Conservation (phyloP, 805 yeast genomes). For the Pichia cabralensis region DNA sequence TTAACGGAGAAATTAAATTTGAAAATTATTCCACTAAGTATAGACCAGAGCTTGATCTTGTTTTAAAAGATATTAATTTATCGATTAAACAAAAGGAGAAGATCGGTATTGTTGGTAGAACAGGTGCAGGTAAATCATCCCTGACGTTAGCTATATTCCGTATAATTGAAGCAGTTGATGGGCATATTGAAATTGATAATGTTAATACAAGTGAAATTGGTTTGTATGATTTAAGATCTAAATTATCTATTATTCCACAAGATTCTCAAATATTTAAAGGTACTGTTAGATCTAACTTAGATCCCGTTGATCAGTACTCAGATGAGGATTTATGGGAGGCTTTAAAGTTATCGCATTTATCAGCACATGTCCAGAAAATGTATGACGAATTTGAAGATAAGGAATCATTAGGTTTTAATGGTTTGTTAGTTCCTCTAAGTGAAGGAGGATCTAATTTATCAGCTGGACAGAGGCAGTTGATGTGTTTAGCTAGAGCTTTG, state of each 20-base stretch:
- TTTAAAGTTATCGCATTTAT: constrained; percentile 68
- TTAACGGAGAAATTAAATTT: constrained; percentile 55
- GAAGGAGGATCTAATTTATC: constrained; percentile 58
- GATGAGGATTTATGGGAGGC: constrained; percentile 84
- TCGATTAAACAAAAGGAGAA: constrained; percentile 68
- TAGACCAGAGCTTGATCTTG: constrained; percentile 71
- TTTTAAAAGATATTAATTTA: constrained; percentile 57
- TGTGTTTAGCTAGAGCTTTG: constrained; percentile 75
- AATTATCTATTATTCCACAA: constrained; percentile 82
- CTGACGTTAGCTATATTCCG: constrained; percentile 77
- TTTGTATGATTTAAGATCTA: constrained; percentile 63
- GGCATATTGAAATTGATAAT: constrained; percentile 59
- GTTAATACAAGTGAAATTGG: constrained; percentile 61
- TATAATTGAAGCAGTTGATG: constrained; percentile 64
- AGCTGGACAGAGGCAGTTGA: constrained; percentile 78
- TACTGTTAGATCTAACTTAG: constrained; percentile 73
- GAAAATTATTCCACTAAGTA: constrained; percentile 74
- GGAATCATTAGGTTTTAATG: constrained; percentile 25
- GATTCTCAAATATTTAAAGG: constrained; percentile 92
- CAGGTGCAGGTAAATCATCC: constrained; percentile 94
- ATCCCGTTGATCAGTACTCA: constrained; percentile 58
- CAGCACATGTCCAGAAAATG: constrained; percentile 48
- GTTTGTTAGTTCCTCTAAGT: constrained; percentile 18
- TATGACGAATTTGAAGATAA: constrained; percentile 36
- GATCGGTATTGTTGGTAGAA: constrained; percentile 92